Evolutionary conservation across 2,329 filamentous ascomycete genomes (phyloP), one percentile per base, ranked within the genome.

Genomic region (Sphaerulina populicola): DNA sequence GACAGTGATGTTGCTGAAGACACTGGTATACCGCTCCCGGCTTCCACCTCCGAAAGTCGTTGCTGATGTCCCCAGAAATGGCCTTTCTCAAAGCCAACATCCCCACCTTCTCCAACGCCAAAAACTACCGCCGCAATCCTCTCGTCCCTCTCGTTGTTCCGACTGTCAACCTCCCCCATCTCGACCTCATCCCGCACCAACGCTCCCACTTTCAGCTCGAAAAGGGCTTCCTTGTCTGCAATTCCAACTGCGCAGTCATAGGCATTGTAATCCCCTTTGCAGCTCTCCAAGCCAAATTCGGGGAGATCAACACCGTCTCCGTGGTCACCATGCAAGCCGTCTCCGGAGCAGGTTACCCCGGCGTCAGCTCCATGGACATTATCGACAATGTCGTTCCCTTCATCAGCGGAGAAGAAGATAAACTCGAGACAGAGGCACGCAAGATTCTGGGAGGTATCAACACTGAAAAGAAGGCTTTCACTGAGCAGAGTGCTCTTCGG

Each of bases 201-300:
- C 80, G 87, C 56, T 77, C 81, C 65, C 77, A 85, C 39, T 80
- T 86, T 68, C 74, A 75, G 27, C 76, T 95, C 40, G 75, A 85
- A 56, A 89, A 86, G 71, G 93, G 93, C 21, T 95, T 97, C 74
- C 74, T 97, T 35, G 88, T 96, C 54, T 97, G 91, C 79, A 97
- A 97, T 75, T 94, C 88, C 59, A 97, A 97, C 74, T 98, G 93
- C 73, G 91, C 91, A 51, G 91, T 96, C 65, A 95, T 97, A 63
- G 91, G 91, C 43, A 81, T 97, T 52, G 91, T 96, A 55, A 94
- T 95, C 57, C 93, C 93, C 21, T 91, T 96, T 66, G 89, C 89
- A 9, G 91, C 91, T 12, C 80, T 97, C 33, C 86, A 94, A 69
- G 80, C 83, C 47, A 82, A 80, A 62, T 95, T 97, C 64, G 93